Evolutionary conservation across 768 basidiomycete species (phyloP).

Genomic region (Tricholoma saponaceum): DNA sequence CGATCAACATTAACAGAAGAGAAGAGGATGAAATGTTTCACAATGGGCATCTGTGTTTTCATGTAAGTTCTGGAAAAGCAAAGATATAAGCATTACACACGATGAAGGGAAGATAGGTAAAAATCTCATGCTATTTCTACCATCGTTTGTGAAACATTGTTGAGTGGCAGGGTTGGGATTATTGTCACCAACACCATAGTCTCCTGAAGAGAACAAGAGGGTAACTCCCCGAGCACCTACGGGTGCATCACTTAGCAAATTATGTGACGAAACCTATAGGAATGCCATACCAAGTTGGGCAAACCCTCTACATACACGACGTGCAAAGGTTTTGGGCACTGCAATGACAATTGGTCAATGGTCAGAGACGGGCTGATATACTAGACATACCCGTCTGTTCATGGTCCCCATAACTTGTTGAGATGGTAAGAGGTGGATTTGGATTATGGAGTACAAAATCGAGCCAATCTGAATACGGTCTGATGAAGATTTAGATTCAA

Average conservation of each 20-base stretch:
- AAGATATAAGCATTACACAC: conserved; percentile 20
- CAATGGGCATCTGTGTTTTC: conserved; percentile 7
- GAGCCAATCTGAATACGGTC: conserved; percentile 2
- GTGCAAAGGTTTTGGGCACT: conserved; percentile 42
- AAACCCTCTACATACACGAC: conserved; percentile 43
- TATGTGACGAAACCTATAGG: not conserved
- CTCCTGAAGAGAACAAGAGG: conserved; percentile 52
- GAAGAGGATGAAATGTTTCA: not conserved
- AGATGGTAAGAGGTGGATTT: conserved; percentile 34
- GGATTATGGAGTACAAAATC: conserved; percentile 13
- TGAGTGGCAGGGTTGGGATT: conserved; percentile 40
- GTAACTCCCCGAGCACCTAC: conserved; percentile 55
- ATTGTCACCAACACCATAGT: conserved; percentile 54
- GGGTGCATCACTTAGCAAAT: not conserved
- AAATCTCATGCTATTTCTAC: conserved; percentile 40
- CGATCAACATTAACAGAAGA: not conserved
- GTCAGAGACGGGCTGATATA: too few relatives aligned
- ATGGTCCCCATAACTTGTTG: conserved; percentile 49
- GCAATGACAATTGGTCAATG: conserved; percentile 31
- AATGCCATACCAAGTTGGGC: conserved; percentile 41
- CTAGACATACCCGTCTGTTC: conserved; percentile 64
- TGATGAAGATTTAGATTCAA: too few relatives aligned
- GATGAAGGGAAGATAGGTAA: conserved; percentile 47
- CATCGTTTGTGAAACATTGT: conserved; percentile 46
- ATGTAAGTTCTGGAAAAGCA: not conserved